Base-by-base conservation (phyloP, 345 rosid genomes). In the Eucalyptus tenuipes region DNA sequence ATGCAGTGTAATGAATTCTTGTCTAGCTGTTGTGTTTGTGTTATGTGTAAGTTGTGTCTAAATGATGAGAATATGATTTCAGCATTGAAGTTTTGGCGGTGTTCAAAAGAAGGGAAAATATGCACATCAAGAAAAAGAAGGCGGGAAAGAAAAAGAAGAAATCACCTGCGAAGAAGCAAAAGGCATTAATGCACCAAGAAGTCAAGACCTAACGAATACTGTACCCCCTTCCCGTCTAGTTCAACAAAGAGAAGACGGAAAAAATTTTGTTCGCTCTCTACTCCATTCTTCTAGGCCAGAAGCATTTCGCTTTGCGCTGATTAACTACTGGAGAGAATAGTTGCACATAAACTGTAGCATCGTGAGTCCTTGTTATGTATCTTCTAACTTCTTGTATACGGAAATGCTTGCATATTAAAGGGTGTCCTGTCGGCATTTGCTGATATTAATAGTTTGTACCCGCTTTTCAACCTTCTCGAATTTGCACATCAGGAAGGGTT, bases 21-120 rank as follows among this genome's bases (percentile, higher is more conserved):
- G 84, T 75, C 85, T 31, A 48, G 55, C 85, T 16, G 25, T 49
- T 18, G 18, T 31, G 27, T 49, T 87, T 88, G 85, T 75, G 8
- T 49, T 88, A 20, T 18, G 24, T 13, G 8, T 49, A 75, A 55
- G 53, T 20, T 87, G 53, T 25, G 53, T 25, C 29, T 48, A 24
- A n/a, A 49, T n/a, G 25, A 81, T 52, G 42, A 27, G 47, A 75
- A 18, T 87, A 24, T 71, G 88, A 37, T 48, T 91, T 89, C 95
- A 97, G 98, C 92, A 95, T 95, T 88, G 99, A 97, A 92, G 93
- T 97, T 89, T 91, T 96, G 91, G 97, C 98, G 40, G 91, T 96
- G 49, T 95, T 97, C 95, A 93, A 92, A 93, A 97, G 96, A 90
- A 91, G 90, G 33, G 90, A 86, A 82, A 88, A 88, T 85, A 90